phyloP scores from a whole-genome alignment of 2,329 filamentous ascomycete species.

The Teratosphaeria pseudoeucalypti region DNA sequence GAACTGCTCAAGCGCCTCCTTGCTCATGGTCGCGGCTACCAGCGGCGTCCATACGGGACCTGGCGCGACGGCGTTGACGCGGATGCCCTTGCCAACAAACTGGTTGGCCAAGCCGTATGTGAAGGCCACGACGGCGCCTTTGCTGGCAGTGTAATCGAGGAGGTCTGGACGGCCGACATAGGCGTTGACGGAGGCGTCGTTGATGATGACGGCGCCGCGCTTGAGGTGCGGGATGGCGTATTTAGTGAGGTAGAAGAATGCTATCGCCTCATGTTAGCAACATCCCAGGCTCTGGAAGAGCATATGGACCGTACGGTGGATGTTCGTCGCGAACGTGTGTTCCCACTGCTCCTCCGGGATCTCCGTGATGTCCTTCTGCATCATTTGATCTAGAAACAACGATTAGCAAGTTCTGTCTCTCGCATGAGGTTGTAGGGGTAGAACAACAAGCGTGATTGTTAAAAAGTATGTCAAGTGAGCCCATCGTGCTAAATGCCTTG shows the following conservation, averaged over 20 bases:
- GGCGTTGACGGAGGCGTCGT: constrained; percentile 74
- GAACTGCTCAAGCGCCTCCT: constrained; percentile 62
- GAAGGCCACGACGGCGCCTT: constrained; percentile 70
- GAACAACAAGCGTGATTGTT: constrained; percentile 49
- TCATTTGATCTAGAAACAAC: constrained; percentile 50
- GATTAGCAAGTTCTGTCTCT: not conserved
- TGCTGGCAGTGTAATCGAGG: constrained; percentile 71
- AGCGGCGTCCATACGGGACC: constrained; percentile 72
- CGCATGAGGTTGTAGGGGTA: not conserved
- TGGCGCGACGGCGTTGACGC: constrained; percentile 66
- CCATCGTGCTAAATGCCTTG: constrained; percentile 54
- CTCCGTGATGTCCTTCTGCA: constrained; percentile 60
- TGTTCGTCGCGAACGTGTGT: constrained; percentile 72
- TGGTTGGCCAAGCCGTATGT: constrained; percentile 70
- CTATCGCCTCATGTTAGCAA: constrained; percentile 8
- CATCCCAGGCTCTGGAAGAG: not conserved
- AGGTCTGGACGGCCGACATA: constrained; percentile 73
- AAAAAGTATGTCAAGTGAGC: constrained; percentile 61
- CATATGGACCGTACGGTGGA: constrained; percentile 41
- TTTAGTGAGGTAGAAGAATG: constrained; percentile 69
- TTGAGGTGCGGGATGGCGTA: constrained; percentile 66
- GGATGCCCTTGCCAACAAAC: constrained; percentile 59
- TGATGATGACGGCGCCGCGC: constrained; percentile 67
- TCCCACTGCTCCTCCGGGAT: constrained; percentile 70
- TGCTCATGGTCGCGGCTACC: constrained; percentile 62